phyloP scores from a whole-genome alignment of 345 rosid species.

The Pistacia vera region DNA sequence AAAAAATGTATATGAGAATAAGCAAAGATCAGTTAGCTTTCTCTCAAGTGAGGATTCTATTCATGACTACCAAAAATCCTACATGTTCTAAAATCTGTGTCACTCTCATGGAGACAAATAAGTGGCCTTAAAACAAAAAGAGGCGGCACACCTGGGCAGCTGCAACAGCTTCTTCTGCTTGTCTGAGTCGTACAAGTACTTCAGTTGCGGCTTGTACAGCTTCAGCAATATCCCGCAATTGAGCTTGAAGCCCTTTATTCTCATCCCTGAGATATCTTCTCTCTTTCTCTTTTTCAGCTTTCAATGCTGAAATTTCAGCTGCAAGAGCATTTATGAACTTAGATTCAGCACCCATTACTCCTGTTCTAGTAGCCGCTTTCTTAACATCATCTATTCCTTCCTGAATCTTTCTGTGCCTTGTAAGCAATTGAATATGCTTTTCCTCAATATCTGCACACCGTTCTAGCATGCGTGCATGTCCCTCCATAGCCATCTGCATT shows the following conservation, averaged over 20 bases:
- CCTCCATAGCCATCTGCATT: slow-evolving; percentile 95
- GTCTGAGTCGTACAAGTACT: slow-evolving; percentile 89
- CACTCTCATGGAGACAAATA: background rate
- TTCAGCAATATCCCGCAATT: slow-evolving; percentile 91
- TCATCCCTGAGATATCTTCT: slow-evolving; percentile 84
- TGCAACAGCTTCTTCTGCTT: slow-evolving; percentile 86
- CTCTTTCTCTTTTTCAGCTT: slow-evolving; percentile 84
- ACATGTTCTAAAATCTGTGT: background rate
- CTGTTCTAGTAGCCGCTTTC: slow-evolving; percentile 86
- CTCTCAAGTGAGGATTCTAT: background rate
- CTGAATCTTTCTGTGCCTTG: slow-evolving; percentile 85
- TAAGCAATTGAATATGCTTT: slow-evolving; percentile 88
- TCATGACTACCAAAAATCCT: background rate
- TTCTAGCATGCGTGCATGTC: slow-evolving; percentile 95
- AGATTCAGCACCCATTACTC: slow-evolving; percentile 92
- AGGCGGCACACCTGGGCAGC: slow-evolving; percentile 53
- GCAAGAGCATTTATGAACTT: slow-evolving; percentile 93
- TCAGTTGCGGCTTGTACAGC: slow-evolving; percentile 99
- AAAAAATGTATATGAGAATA: background rate
- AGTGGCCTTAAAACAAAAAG: no score
- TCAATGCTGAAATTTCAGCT: slow-evolving; percentile 87
- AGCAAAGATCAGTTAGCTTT: background rate
- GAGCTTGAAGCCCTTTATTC: slow-evolving; percentile 85
- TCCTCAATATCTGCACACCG: slow-evolving; percentile 96
- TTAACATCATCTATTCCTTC: slow-evolving; percentile 94